Evolutionary conservation across 1,139 yeast species (phyloP).

Genomic region (Eremothecium cymbalariae): DNA sequence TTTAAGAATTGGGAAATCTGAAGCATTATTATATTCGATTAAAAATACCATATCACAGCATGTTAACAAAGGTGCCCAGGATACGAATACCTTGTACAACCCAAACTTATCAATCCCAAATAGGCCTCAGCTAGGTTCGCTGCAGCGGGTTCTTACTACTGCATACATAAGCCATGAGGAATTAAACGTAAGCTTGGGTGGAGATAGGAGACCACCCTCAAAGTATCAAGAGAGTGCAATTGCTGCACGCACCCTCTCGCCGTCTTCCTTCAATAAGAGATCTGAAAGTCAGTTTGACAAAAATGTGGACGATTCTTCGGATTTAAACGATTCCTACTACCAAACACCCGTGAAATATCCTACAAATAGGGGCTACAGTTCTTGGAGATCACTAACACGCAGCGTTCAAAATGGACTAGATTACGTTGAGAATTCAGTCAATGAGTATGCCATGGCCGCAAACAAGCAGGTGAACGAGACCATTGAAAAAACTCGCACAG

Average conservation of each 20-base stretch:
- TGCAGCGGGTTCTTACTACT: conserved; percentile 84
- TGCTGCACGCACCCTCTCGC: conserved; percentile 49
- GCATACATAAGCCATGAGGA: conserved; percentile 53
- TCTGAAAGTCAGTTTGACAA: too few relatives aligned
- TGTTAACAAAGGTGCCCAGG: conserved; percentile 31
- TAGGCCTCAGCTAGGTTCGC: conserved; percentile 70
- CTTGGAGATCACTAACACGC: conserved; percentile 38
- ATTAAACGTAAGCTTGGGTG: conserved; percentile 49
- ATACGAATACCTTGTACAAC: conserved; percentile 48
- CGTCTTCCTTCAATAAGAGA: conserved; percentile 19
- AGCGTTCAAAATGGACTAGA: conserved; percentile 48
- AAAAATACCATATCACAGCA: conserved; percentile 23
- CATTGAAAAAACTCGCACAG: conserved; percentile 43
- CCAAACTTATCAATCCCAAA: conserved; percentile 58
- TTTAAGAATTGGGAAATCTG: conserved; percentile 49
- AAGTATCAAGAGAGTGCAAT: conserved; percentile 49
- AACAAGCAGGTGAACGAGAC: conserved; percentile 49
- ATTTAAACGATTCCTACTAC: conserved; percentile 33
- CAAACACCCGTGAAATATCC: conserved; percentile 43
- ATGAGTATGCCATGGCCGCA: conserved; percentile 50
- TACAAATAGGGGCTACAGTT: conserved; percentile 31
- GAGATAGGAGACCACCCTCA: conserved; percentile 48
- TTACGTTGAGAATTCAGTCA: conserved; percentile 45
- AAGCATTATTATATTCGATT: conserved; percentile 46
- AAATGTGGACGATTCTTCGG: conserved; percentile 1